These are phyloP conservation scores for Claviceps sp. DNA, from an alignment of 2,329 filamentous ascomycete species.

Conservation along the genomic window DNA sequence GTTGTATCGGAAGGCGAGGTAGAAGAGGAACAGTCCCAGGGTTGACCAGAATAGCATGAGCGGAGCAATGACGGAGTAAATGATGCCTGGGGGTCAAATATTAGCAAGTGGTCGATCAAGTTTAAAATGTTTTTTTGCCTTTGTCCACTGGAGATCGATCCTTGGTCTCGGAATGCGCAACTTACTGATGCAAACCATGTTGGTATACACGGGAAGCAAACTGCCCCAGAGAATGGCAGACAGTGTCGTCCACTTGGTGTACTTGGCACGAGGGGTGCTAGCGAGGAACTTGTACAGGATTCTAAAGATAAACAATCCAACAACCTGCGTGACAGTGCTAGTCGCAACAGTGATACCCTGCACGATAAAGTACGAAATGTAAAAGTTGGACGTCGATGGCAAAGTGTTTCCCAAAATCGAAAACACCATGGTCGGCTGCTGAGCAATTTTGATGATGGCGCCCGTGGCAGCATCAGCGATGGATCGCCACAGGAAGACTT, in stretches of 20 bases:
- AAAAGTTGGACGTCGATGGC: slow-evolving; percentile 82
- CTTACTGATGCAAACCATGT: slow-evolving; percentile 56
- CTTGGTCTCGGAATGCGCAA: slow-evolving; percentile 1
- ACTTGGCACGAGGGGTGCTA: slow-evolving; percentile 66
- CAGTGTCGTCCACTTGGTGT: slow-evolving; percentile 56
- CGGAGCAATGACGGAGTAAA: slow-evolving; percentile 74
- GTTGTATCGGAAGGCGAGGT: slow-evolving; percentile 78
- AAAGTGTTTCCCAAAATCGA: slow-evolving; percentile 55
- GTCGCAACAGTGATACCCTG: slow-evolving; percentile 71
- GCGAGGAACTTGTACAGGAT: slow-evolving; percentile 57
- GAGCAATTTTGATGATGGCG: slow-evolving; percentile 47
- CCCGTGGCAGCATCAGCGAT: slow-evolving; percentile 65
- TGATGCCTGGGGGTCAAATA: slow-evolving; percentile 35
- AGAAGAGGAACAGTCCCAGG: slow-evolving; percentile 64
- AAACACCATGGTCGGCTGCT: slow-evolving; percentile 48
- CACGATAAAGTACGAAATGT: slow-evolving; percentile 78
- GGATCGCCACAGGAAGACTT: slow-evolving; percentile 83
- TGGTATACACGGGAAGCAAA: slow-evolving; percentile 60
- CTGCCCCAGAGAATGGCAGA: slow-evolving; percentile 64
- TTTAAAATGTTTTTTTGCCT: slow-evolving; percentile 9
- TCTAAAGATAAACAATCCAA: slow-evolving; percentile 53
- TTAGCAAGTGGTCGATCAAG: not conserved
- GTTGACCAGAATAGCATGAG: slow-evolving; percentile 70
- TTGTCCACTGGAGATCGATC: not conserved
- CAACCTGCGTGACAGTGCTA: slow-evolving; percentile 54